Conservation (phyloP, 768 basidiomycete genomes). For the Trametes sanguinea region DNA sequence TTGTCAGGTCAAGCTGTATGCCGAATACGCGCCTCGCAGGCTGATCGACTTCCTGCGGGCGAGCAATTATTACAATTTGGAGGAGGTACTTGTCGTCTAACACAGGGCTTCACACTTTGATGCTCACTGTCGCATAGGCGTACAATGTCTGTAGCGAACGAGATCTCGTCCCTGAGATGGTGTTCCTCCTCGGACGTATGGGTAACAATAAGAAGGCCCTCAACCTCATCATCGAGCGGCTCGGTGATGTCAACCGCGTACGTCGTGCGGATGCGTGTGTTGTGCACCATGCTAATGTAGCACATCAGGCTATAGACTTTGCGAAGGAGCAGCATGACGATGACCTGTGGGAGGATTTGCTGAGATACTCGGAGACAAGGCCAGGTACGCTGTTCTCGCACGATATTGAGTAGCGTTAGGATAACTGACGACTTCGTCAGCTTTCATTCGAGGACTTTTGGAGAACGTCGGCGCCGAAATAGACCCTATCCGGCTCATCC, state of each 20-base stretch:
- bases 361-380: conserved; percentile 91
- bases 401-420: no score
- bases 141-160: conserved; percentile 82
- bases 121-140: conserved; percentile 50
- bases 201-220: conserved; percentile 96
- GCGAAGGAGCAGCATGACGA: conserved; percentile 96
- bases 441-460: conserved; percentile 91
- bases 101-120: neutral
- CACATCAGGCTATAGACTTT: conserved; percentile 87
- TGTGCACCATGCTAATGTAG: neutral
- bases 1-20: conserved; percentile 80
- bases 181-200: conserved; percentile 95
- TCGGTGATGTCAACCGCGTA: conserved; percentile 90
- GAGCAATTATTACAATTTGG: conserved; percentile 89
- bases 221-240: conserved; percentile 90
- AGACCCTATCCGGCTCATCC: conserved; percentile 90
- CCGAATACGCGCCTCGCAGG: conserved; percentile 76
- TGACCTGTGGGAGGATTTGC: conserved; percentile 96
- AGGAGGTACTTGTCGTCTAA: conserved; percentile 51
- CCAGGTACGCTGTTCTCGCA: conserved; percentile 52
- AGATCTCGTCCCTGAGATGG: conserved; percentile 94
- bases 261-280: conserved; percentile 25
- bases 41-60: conserved; percentile 91
- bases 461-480: conserved; percentile 98
- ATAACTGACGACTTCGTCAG: conserved; percentile 38